Conservation (phyloP, 352 stramenopile species). For the Globisporangium sylvaticum region DNA sequence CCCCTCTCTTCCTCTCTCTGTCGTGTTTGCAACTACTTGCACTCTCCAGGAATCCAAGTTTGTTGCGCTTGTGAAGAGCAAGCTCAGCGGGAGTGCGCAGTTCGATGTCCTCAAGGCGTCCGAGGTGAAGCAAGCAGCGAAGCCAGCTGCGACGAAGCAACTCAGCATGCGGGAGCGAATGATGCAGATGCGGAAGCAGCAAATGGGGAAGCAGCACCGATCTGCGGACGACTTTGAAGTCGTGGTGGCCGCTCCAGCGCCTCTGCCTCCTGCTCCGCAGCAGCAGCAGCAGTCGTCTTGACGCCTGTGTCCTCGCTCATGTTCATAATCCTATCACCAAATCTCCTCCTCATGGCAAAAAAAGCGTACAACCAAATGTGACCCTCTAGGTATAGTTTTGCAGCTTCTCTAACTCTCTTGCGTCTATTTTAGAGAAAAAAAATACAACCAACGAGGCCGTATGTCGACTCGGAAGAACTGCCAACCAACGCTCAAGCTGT, state of each 20-base stretch:
- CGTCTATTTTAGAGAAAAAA: constrained; percentile 3
- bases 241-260: constrained; percentile 2
- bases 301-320: background rate
- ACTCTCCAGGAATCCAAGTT: constrained; percentile 46
- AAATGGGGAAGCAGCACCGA: constrained; percentile 13
- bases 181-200: constrained; percentile 49
- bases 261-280: background rate
- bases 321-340: background rate
- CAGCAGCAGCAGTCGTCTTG: background rate
- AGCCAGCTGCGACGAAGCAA: constrained; percentile 25
- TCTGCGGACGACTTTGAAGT: constrained; percentile 3
- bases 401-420: background rate
- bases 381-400: background rate
- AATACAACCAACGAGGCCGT: background rate
- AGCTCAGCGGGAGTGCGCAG: constrained; percentile 46
- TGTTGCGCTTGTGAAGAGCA: constrained; percentile 46
- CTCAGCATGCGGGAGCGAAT: constrained; percentile 55
- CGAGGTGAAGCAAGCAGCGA: constrained; percentile 30
- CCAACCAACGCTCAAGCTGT: background rate
- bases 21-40: too few relatives aligned
- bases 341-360: background rate
- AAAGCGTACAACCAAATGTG: background rate
- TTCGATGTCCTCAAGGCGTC: constrained; percentile 65
- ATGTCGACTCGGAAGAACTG: background rate
- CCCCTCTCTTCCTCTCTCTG: background rate